Evolutionary conservation across 352 stramenopile genomes (phyloP).

Genomic region (Globisporangium nagaii): DNA sequence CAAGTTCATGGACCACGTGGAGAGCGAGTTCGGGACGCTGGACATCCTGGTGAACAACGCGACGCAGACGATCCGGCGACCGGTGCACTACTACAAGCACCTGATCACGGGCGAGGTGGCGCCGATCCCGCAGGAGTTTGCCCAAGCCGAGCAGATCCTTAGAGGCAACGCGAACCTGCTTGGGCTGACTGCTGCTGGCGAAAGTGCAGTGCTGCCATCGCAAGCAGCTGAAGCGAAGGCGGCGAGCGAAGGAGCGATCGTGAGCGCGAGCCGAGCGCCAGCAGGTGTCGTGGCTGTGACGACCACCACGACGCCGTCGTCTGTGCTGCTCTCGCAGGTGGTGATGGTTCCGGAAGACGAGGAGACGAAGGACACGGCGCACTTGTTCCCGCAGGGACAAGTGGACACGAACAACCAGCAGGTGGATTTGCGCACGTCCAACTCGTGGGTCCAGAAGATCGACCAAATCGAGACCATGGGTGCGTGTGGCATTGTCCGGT

Average conservation of each 20-base stretch:
- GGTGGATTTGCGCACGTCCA: constrained; percentile 89
- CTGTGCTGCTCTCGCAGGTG: constrained; percentile 88
- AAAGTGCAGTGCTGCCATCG: neutral
- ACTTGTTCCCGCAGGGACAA: constrained; percentile 62
- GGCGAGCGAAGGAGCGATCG: constrained; percentile 18
- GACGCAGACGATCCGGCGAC: constrained; percentile 93
- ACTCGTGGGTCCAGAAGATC: constrained; percentile 89
- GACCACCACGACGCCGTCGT: constrained; percentile 47
- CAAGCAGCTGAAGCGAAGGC: neutral
- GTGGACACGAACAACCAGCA: constrained; percentile 92
- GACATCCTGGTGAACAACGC: constrained; percentile 97
- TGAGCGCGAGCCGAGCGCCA: constrained; percentile 14
- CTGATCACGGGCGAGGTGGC: constrained; percentile 75
- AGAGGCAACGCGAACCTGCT: constrained; percentile 47
- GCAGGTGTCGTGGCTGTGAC: constrained; percentile 6
- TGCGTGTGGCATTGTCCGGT: constrained; percentile 10
- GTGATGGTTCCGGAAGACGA: constrained; percentile 83
- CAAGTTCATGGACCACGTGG: constrained; percentile 89
- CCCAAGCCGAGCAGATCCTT: constrained; percentile 39
- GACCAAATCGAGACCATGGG: constrained; percentile 70
- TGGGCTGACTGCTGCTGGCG: neutral
- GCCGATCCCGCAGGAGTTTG: constrained; percentile 40
- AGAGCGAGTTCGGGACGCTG: constrained; percentile 53
- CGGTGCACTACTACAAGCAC: constrained; percentile 89
- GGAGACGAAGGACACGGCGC: constrained; percentile 40